These are phyloP conservation scores for Beauveria pseudobassiana DNA, from an alignment of 2,329 filamentous ascomycete species.

Conservation along the genomic window DNA sequence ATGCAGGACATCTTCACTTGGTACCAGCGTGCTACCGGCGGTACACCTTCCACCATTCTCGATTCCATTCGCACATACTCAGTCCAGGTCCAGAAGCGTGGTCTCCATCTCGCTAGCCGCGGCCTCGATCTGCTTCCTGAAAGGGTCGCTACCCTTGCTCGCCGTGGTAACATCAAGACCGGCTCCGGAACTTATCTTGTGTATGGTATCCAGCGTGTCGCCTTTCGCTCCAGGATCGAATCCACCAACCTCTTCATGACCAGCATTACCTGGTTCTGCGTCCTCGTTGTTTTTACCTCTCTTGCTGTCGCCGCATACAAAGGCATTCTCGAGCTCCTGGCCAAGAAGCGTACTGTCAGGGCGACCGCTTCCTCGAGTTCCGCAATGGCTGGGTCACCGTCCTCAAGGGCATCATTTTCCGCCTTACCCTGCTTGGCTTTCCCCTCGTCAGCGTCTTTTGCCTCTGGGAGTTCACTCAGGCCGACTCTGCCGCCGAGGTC, in stretches of 20 bases:
- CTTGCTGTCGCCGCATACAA: slow-evolving; percentile 73
- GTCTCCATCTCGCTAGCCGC: slow-evolving; percentile 40
- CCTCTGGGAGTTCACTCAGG: slow-evolving; percentile 85
- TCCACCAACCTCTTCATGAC: slow-evolving; percentile 91
- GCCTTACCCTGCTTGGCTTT: slow-evolving; percentile 82
- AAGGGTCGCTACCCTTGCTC: slow-evolving; percentile 36
- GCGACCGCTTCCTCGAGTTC: slow-evolving; percentile 86
- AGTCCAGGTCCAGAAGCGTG: slow-evolving; percentile 70
- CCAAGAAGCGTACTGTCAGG: slow-evolving; percentile 69
- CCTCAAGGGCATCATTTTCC: slow-evolving; percentile 88
- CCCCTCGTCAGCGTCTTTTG: slow-evolving; percentile 86
- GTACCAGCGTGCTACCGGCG: slow-evolving; percentile 92
- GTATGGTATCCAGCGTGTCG: slow-evolving; percentile 80
- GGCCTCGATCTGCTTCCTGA: slow-evolving; percentile 44
- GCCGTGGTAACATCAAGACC: slow-evolving; percentile 47
- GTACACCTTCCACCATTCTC: slow-evolving; percentile 71
- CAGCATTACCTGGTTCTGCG: slow-evolving; percentile 78
- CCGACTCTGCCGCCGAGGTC: slow-evolving; percentile 78
- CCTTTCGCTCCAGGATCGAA: slow-evolving; percentile 79
- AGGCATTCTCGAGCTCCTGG: slow-evolving; percentile 66
- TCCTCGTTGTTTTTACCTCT: slow-evolving; percentile 71
- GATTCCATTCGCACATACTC: slow-evolving; percentile 67
- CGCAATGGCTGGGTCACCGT: slow-evolving; percentile 90
- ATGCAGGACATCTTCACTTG: slow-evolving; percentile 85
- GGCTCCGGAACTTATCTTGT: slow-evolving; percentile 54